phyloP scores from a whole-genome alignment of 2,329 filamentous ascomycete species.

The Ophiostoma tasmaniense region DNA sequence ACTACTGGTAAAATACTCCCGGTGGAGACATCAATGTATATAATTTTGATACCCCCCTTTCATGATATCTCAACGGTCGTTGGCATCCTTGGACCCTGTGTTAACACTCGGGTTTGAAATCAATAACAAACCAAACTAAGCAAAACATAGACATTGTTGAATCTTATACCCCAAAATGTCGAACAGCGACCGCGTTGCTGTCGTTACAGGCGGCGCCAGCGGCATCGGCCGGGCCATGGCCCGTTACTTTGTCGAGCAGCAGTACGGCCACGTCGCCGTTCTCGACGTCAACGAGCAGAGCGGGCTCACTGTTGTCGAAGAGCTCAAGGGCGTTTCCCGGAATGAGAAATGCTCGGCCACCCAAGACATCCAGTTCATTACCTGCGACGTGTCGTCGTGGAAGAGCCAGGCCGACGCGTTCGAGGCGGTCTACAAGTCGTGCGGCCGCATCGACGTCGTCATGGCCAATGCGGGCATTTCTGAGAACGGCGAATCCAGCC shows the following conservation, averaged over 20 bases:
- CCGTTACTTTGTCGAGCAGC: slow-evolving; percentile 29
- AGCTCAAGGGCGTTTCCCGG: neutral
- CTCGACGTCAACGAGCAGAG: slow-evolving; percentile 28
- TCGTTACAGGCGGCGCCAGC: slow-evolving; percentile 32
- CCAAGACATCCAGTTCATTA: slow-evolving; percentile 27
- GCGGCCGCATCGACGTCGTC: slow-evolving; percentile 34
- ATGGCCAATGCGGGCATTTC: slow-evolving; percentile 44
- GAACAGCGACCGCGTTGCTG: slow-evolving; percentile 20
- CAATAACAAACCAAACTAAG: neutral
- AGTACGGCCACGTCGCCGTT: slow-evolving; percentile 26
- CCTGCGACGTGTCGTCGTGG: slow-evolving; percentile 33
- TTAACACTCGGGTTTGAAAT: neutral
- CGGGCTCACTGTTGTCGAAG: slow-evolving; percentile 23
- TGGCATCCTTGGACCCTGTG: neutral
- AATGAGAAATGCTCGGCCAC: neutral
- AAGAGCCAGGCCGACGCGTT: slow-evolving; percentile 27
- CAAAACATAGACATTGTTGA: too few relatives aligned
- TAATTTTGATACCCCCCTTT: neutral
- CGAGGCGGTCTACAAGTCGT: slow-evolving; percentile 21
- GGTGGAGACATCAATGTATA: neutral
- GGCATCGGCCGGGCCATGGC: slow-evolving; percentile 31
- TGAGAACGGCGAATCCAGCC: slow-evolving; percentile 30
- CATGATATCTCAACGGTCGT: neutral
- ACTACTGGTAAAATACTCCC: neutral
- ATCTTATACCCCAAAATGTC: neutral